Conservation (phyloP, 257 asterid genomes). For the Nicotiana benthamiana region DNA sequence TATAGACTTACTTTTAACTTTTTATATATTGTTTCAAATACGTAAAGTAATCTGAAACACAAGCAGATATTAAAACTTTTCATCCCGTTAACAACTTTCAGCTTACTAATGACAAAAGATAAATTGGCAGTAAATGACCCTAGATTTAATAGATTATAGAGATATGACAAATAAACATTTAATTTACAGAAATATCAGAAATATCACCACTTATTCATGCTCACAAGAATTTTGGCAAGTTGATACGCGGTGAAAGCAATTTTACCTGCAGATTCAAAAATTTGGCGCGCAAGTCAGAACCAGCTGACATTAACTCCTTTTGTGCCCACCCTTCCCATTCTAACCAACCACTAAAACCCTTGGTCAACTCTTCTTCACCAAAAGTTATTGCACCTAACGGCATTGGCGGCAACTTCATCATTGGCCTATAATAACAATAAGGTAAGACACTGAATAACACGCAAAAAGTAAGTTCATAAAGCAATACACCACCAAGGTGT, state of each 20-base stretch:
- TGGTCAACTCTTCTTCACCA: constrained; percentile 18
- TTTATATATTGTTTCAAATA: not conserved
- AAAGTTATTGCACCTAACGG: constrained; percentile 35
- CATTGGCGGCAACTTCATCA: constrained; percentile 44
- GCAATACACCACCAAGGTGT: not conserved
- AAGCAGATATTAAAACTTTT: not conserved
- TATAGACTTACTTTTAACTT: not conserved
- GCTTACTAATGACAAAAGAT: not conserved
- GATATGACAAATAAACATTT: not conserved
- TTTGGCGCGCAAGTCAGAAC: constrained; percentile 73
- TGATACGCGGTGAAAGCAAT: not conserved
- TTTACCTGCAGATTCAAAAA: constrained; percentile 74
- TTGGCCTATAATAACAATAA: constrained; percentile 44
- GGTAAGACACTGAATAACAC: not conserved
- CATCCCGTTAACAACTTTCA: not conserved
- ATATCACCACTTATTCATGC: not conserved
- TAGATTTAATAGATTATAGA: not conserved
- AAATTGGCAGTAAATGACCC: not conserved
- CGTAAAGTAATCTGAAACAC: not conserved
- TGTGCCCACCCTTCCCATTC: constrained; percentile 92
- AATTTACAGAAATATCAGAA: not conserved
- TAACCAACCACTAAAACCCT: constrained; percentile 27
- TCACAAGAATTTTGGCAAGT: not conserved
- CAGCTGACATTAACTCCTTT: constrained; percentile 68
- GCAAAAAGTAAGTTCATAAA: constrained; percentile 8